Conservation (phyloP, 2,329 filamentous ascomycete species). For the Metarhizium anisopliae region DNA sequence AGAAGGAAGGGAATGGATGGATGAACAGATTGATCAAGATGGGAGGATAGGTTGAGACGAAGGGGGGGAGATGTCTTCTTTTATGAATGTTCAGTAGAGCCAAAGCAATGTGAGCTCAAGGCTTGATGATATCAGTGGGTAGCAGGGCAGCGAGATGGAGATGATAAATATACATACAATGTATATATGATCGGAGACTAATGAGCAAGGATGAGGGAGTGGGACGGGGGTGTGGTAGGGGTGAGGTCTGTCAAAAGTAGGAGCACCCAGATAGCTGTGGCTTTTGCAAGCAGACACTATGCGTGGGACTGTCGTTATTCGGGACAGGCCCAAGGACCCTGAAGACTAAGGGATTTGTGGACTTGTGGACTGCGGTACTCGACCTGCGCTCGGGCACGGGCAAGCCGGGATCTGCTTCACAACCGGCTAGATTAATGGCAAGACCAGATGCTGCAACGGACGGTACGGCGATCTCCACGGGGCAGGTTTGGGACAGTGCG, state of each 20-base stretch:
- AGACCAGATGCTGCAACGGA: constrained; percentile 8
- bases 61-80: not conserved
- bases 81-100: not conserved
- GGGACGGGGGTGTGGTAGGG: constrained; percentile 3
- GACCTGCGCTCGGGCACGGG: constrained; percentile 10
- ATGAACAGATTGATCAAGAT: not conserved
- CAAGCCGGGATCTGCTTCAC: constrained; percentile 11
- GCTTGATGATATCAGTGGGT: constrained; percentile 3
- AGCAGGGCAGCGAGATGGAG: constrained; percentile 6
- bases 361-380: constrained; percentile 2
- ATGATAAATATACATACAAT: not conserved
- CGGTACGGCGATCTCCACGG: constrained; percentile 9
- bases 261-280: not conserved
- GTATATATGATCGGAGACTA: constrained; percentile 10
- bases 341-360: constrained; percentile 6
- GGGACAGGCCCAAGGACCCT: constrained; percentile 8
- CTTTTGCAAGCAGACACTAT: not conserved
- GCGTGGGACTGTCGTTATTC: not conserved
- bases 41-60: not conserved
- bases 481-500: constrained; percentile 4
- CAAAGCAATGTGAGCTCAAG: not conserved
- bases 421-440: constrained; percentile 10
- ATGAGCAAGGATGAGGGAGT: constrained; percentile 5
- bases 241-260: not conserved
- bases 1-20: not conserved